Evolutionary conservation across 1,284 basidiomycete genomes (phyloP).

Genomic region (Porphyrellus sp.): DNA sequence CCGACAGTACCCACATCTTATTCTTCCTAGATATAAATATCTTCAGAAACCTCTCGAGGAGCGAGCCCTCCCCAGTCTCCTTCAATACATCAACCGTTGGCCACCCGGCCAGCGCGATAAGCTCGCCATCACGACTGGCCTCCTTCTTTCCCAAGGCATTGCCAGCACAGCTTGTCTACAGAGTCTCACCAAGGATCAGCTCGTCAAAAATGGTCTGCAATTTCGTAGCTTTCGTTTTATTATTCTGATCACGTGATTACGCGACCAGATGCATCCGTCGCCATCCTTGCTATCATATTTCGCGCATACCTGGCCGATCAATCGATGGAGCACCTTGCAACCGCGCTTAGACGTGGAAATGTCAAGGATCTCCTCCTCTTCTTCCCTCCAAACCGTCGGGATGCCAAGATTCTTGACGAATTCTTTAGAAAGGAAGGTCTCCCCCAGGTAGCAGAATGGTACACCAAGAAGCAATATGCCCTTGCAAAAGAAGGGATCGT

Average conservation of each 20-base stretch:
- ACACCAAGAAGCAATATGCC: conserved; percentile 81
- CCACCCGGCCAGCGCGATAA: conserved; percentile 72
- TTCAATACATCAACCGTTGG: conserved; percentile 92
- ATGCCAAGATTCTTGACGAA: conserved; percentile 71
- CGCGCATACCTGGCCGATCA: conserved; percentile 77
- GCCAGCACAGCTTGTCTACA: conserved; percentile 74
- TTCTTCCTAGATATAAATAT: conserved; percentile 82
- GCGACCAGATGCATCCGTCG: conserved; percentile 66
- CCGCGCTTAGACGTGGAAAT: conserved; percentile 74
- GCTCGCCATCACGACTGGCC: conserved; percentile 76
- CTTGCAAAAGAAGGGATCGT: conserved; percentile 69
- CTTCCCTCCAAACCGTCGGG: conserved; percentile 82
- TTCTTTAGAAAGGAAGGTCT: conserved; percentile 83
- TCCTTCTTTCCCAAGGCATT: conserved; percentile 81
- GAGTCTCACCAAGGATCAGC: conserved; percentile 88
- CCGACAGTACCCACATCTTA: conserved; percentile 11
- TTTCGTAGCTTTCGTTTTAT: background rate
- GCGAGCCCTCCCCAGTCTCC: conserved; percentile 74
- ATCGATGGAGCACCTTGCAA: conserved; percentile 83
- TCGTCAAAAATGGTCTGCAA: conserved; percentile 83
- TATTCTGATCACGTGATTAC: conserved; percentile 10
- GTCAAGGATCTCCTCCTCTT: conserved; percentile 85
- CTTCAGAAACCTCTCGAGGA: conserved; percentile 94
- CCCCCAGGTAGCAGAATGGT: conserved; percentile 84
- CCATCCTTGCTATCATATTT: conserved; percentile 78